phyloP scores from a whole-genome alignment of 1,139 yeast species.

The Debaryomyces nepalensis region DNA sequence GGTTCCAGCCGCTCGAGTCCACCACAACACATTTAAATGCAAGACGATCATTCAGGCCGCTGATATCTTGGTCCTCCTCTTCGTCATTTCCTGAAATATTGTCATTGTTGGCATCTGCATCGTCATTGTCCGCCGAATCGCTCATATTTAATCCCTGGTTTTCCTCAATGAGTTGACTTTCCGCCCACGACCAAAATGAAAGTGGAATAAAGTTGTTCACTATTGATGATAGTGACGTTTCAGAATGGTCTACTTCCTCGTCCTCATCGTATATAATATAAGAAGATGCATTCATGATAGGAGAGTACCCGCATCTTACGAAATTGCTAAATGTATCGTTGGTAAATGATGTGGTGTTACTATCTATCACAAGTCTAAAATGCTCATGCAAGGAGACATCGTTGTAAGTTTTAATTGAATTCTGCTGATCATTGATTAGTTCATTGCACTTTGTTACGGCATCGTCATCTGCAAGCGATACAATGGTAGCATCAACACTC shows the following conservation, averaged over 20 bases:
- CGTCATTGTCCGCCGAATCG: not conserved
- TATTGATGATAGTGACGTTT: constrained; percentile 15
- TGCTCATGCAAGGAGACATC: constrained; percentile 25
- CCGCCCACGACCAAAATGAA: constrained; percentile 74
- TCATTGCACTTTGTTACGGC: constrained; percentile 16
- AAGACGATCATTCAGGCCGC: constrained; percentile 15
- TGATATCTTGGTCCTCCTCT: constrained; percentile 5
- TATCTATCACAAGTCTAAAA: constrained; percentile 49
- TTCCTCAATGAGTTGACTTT: constrained; percentile 50
- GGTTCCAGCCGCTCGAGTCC: constrained; percentile 54
- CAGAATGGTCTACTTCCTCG: constrained; percentile 15
- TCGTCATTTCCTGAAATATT: constrained; percentile 10
- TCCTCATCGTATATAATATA: constrained; percentile 27
- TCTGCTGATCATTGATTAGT: constrained; percentile 12
- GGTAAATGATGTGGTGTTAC: constrained; percentile 34
- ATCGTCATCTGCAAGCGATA: constrained; percentile 14
- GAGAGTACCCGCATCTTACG: constrained; percentile 61
- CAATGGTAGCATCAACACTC: constrained; percentile 21
- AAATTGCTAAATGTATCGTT: constrained; percentile 35
- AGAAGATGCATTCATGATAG: constrained; percentile 52
- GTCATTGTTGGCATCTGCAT: not conserved
- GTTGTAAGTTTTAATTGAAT: constrained; percentile 19
- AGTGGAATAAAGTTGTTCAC: constrained; percentile 32
- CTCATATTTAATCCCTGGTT: constrained; percentile 9
- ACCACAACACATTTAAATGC: constrained; percentile 69